A percentile compares a stretch with the other conserved stretches of the same genome.
Conservation (phyloP, 768 basidiomycete species). For the Lentinula edodes region DNA sequence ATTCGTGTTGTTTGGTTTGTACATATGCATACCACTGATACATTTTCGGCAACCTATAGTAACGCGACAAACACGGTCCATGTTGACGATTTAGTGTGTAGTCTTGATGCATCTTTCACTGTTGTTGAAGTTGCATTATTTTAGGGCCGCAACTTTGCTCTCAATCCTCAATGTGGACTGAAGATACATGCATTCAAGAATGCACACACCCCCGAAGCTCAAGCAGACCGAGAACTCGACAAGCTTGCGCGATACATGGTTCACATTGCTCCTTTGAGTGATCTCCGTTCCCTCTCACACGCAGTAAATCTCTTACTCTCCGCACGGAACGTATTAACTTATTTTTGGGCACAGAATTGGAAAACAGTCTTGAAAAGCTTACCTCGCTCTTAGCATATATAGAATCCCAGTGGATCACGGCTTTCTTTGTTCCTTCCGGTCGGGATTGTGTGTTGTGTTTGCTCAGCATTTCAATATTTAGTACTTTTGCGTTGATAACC, state of each 20-base stretch:
- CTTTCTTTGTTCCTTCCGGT: neutral
- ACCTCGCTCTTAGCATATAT: slow-evolving; percentile 10
- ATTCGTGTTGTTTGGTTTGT: neutral
- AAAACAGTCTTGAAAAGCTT: slow-evolving; percentile 40
- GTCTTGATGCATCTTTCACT: neutral
- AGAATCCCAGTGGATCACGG: neutral
- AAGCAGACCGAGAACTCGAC: slow-evolving; percentile 64
- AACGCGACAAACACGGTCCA: slow-evolving; percentile 75
- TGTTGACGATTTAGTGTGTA: slow-evolving; percentile 72
- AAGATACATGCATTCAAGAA: slow-evolving; percentile 81
- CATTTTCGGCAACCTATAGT: slow-evolving; percentile 25
- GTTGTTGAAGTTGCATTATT: neutral
- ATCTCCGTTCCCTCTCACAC: slow-evolving; percentile 64
- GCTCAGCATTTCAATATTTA: neutral
- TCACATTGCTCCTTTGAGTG: slow-evolving; percentile 51
- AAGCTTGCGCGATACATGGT: slow-evolving; percentile 63
- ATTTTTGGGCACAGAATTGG: slow-evolving; percentile 36
- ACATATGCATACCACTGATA: neutral
- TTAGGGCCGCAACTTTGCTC: slow-evolving; percentile 79
- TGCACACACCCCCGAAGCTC: slow-evolving; percentile 59
- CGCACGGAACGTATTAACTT: neutral
- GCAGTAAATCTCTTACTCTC: slow-evolving; percentile 38
- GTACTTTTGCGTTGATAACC: neutral
- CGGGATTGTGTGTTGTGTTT: neutral
- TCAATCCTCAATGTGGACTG: slow-evolving; percentile 79